Evolutionary conservation across 805 yeast genomes (phyloP), one percentile per base, ranked within the genome.

Genomic region (Diddensiella santjacobensis): DNA sequence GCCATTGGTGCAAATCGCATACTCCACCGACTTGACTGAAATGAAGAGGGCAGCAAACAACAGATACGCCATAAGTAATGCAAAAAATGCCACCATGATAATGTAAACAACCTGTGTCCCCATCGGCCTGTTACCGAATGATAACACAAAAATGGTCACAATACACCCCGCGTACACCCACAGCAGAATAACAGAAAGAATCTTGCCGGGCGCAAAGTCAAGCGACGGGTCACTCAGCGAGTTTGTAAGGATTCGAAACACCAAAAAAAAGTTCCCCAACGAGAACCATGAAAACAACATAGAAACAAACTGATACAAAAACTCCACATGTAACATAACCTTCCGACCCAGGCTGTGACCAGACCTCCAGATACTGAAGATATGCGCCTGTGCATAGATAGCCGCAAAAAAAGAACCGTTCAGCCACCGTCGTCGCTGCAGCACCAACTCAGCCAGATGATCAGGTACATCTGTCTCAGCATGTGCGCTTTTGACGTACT

Each of bases 401-500:
- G 95, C 93, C 0, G 98, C 97, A 69, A 93, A 91, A 61, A 93
- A 85, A 0, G 98, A 89, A 47, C 98, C 98, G 65, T 91, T 91
- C 56, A 91, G 77, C 98, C 98, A 93, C 69, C 98, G 80, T 64
- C 98, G 78, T 71, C 98, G 79, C 67, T 91, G 98, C 36, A 89
- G 75, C 26, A 93, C 83, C 54, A 91, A 83, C 61, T 90, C 96
- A 19, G 93, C 82, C 29, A 91, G 76, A 30, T 78, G 72, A 56
- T 86, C 95, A 4, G 98, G 98, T 40, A 90, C 98, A 75, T 93
- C 98, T 2, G 98, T 93, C 56, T 87, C 89, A 0, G 97, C 98
- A 54, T 79, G 79, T 3, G 97, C 96, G 48, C 83, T 78, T 62
- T 85, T 85, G 58, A 91, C 96, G 60, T 89, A 91, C 58, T 83